These are phyloP conservation scores for Ilyonectria sp. DNA, from an alignment of 2,329 filamentous ascomycete genomes.

Conservation along the genomic window DNA sequence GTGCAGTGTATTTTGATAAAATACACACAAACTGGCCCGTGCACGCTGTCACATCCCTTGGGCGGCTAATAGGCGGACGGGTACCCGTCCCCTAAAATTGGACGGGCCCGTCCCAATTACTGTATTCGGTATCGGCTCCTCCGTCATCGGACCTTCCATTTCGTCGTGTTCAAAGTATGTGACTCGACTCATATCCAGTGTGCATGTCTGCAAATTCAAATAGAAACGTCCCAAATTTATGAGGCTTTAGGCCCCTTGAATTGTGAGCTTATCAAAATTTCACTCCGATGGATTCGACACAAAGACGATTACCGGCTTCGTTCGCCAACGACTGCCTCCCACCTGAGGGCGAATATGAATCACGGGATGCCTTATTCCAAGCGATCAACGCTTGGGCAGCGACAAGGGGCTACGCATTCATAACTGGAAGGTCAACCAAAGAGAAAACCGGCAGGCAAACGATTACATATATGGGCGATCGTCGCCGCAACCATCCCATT, in stretches of 20 bases:
- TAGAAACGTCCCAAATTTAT: not conserved
- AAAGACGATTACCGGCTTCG: slow-evolving; percentile 3
- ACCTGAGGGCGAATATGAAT: slow-evolving; percentile 4
- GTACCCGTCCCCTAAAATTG: not conserved
- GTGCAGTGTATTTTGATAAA: too few species aligned
- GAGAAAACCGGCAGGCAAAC: not conserved
- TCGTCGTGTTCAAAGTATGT: not conserved
- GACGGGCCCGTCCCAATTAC: not conserved
- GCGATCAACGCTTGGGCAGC: not conserved
- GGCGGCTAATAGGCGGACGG: slow-evolving; percentile 8
- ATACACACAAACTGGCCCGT: too few species aligned
- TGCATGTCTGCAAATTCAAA: not conserved
- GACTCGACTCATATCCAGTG: not conserved
- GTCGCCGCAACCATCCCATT: not conserved
- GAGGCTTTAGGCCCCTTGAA: not conserved
- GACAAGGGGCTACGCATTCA: not conserved
- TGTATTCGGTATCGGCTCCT: slow-evolving; percentile 3
- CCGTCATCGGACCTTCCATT: slow-evolving; percentile 2
- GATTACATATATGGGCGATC: not conserved
- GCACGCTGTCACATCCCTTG: too few species aligned
- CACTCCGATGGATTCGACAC: slow-evolving; percentile 5
- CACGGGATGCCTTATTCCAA: not conserved
- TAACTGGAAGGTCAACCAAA: not conserved
- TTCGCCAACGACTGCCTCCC: slow-evolving; percentile 3
- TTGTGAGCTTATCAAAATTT: slow-evolving; percentile 1